These are phyloP conservation scores for Argentina anserina DNA, from an alignment of 306 rosid genomes.

Conservation along the genomic window DNA sequence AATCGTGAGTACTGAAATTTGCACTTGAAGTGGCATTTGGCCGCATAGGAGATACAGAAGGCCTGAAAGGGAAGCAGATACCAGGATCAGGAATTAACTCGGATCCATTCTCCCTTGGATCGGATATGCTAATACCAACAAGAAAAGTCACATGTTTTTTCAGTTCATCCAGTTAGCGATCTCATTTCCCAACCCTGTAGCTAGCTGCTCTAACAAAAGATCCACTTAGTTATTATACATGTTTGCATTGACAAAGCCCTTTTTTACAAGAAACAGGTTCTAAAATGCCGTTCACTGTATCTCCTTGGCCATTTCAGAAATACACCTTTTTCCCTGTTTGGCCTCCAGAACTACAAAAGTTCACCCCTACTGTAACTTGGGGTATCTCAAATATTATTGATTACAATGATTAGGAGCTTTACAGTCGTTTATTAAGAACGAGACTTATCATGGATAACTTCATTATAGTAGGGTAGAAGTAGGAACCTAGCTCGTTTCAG, in stretches of 20 bases:
- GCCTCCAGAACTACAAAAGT: not conserved
- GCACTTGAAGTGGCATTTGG: slow-evolving; percentile 27
- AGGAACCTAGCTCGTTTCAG: slow-evolving; percentile 57
- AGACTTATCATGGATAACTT: slow-evolving; percentile 19
- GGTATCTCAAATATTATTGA: not conserved
- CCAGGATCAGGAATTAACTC: slow-evolving; percentile 29
- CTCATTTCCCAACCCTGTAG: not conserved
- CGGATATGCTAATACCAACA: not conserved
- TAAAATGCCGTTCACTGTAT: not conserved
- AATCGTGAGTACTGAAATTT: slow-evolving; percentile 17
- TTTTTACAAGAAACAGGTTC: not conserved
- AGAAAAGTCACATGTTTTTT: not conserved
- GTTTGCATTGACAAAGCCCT: not conserved
- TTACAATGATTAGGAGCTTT: slow-evolving; percentile 43
- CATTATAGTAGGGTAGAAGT: slow-evolving; percentile 26
- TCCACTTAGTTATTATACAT: not conserved
- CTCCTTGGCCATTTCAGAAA: not conserved
- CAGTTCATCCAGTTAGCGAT: not conserved
- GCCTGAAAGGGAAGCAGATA: slow-evolving; percentile 33
- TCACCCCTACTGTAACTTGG: not conserved
- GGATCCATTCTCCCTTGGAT: not conserved
- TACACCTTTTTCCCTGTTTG: not conserved
- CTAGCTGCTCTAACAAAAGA: not conserved
- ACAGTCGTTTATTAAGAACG: slow-evolving; percentile 32
- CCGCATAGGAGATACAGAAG: slow-evolving; percentile 37